These are phyloP conservation scores for Cyberlindnera suaveolens DNA, from an alignment of 805 yeast genomes.

Conservation along the genomic window DNA sequence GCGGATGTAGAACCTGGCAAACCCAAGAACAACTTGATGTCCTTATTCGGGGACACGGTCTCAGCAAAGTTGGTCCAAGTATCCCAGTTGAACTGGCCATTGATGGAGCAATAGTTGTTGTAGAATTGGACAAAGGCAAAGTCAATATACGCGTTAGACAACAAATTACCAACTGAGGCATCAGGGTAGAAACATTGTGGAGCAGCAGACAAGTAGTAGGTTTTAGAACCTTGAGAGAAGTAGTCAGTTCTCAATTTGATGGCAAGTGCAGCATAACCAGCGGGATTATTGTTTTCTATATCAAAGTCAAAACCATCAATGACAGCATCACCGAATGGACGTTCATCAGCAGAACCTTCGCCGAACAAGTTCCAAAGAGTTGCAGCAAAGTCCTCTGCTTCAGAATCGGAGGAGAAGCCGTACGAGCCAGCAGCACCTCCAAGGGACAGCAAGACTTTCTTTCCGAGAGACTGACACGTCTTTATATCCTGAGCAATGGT, in stretches of 20 bases:
- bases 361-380: conserved; percentile 61
- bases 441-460: conserved; percentile 69
- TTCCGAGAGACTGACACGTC: conserved; percentile 77
- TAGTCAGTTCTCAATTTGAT: conserved; percentile 40
- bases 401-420: conserved; percentile 78
- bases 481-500: conserved; percentile 64
- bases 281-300: conserved; percentile 57
- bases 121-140: conserved; percentile 85
- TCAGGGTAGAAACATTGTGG: conserved; percentile 93
- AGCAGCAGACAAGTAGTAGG: conserved; percentile 77
- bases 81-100: conserved; percentile 55
- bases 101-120: conserved; percentile 71
- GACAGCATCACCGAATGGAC: conserved; percentile 63
- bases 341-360: conserved; percentile 49
- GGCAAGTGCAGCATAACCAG: conserved; percentile 65
- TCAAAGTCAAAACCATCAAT: conserved; percentile 94
- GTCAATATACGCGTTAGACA: conserved; percentile 60
- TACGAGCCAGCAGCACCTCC: conserved; percentile 76
- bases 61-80: conserved; percentile 67
- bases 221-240: conserved; percentile 48
- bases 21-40: conserved; percentile 69
- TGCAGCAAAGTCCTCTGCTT: conserved; percentile 59
- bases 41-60: conserved; percentile 52
- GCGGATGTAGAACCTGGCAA: conserved; percentile 63
- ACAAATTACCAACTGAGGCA: conserved; percentile 51